phyloP scores from a whole-genome alignment of 31 red algal genomes.

The Odonthalia washingtoniensis region DNA sequence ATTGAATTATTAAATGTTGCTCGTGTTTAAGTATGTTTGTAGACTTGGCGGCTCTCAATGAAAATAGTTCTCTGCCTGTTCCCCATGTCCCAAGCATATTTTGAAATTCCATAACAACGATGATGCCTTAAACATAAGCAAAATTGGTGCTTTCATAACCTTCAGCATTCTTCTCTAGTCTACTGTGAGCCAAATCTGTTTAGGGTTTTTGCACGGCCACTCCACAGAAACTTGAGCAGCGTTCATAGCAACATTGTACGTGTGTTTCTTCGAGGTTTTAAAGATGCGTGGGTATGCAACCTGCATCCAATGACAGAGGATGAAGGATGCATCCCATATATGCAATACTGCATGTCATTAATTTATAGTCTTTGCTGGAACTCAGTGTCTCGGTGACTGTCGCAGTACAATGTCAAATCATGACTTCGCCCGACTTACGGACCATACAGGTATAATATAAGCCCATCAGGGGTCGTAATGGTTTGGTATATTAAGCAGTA shows the following conservation, averaged over 20 bases:
- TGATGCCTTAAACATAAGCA: slow-evolving; percentile 3
- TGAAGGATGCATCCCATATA: no score
- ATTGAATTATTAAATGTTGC: no score
- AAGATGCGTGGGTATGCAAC: no score
- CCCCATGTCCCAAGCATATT: neutral
- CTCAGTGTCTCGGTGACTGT: neutral
- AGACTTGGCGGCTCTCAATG: neutral
- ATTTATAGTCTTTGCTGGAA: neutral
- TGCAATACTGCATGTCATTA: no score
- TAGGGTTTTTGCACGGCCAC: slow-evolving; percentile 16
- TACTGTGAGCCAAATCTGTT: neutral
- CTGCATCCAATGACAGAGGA: no score
- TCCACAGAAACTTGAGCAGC: neutral
- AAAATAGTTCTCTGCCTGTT: neutral
- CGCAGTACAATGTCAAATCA: neutral
- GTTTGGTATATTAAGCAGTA: no score
- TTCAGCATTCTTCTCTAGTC: neutral
- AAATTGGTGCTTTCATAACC: neutral
- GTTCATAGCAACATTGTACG: neutral
- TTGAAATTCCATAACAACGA: neutral
- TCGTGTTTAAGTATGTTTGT: neutral
- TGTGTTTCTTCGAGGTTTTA: neutral
- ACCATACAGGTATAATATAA: no score
- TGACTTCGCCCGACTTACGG: neutral
- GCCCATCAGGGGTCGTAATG: no score